A percentile compares a stretch with the other conserved stretches of the same genome.
Evolutionary conservation across 176 grass and related monocot genomes (phyloP).

Genomic region (Paspalum notatum): DNA sequence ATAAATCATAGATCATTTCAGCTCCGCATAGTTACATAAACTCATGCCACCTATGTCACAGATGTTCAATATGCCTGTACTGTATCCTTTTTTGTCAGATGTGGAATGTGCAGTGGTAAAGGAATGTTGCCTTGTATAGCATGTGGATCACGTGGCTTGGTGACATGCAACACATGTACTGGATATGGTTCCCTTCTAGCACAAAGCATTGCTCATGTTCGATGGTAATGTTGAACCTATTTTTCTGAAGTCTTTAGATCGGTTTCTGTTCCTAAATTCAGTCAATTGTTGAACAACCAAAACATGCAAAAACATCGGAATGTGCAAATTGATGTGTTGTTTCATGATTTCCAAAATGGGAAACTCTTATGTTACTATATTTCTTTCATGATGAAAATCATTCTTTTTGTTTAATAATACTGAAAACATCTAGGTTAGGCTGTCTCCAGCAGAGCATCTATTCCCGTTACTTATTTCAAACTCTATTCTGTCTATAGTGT

Average conservation of each 20-base stretch:
- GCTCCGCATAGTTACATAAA: not conserved
- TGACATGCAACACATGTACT: slow-evolving; percentile 72
- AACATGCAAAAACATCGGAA: slow-evolving; percentile 22
- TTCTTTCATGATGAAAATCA: slow-evolving; percentile 20
- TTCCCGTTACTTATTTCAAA: too few relatives aligned
- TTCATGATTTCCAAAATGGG: slow-evolving; percentile 5
- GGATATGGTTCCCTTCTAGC: slow-evolving; percentile 80
- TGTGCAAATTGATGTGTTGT: not conserved
- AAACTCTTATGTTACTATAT: slow-evolving; percentile 10
- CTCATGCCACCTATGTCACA: not conserved
- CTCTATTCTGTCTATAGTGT: too few relatives aligned
- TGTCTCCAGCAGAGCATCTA: too few relatives aligned
- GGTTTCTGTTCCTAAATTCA: slow-evolving; percentile 16
- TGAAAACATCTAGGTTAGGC: not conserved
- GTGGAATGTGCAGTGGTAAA: slow-evolving; percentile 75
- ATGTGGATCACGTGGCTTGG: slow-evolving; percentile 73
- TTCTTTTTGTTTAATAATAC: slow-evolving; percentile 14
- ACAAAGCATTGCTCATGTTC: slow-evolving; percentile 70
- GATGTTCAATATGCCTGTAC: slow-evolving; percentile 16
- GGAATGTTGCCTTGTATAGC: slow-evolving; percentile 71
- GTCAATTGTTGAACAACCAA: not conserved
- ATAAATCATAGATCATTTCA: too few relatives aligned
- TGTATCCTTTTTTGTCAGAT: slow-evolving; percentile 58
- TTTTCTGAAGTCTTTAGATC: not conserved
- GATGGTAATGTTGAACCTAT: slow-evolving; percentile 56